Evolutionary conservation across 2,329 filamentous ascomycete species (phyloP), one percentile per base, ranked within the genome.

Genomic region (Pseudopyrenochaeta lycopersici): DNA sequence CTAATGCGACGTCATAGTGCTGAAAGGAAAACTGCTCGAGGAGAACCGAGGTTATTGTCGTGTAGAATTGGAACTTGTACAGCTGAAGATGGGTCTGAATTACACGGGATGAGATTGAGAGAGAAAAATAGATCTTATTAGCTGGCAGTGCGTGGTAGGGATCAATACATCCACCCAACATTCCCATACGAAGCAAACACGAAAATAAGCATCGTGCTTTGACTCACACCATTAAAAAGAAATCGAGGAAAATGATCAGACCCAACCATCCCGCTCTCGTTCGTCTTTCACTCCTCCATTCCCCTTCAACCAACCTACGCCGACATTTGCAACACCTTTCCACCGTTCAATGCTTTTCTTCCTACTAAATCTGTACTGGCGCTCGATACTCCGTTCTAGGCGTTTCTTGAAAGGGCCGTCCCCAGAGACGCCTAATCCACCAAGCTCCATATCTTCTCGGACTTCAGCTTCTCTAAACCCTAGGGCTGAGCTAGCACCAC

Each of bases 401-500:
- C 72, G 58, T 31, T 68, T 61, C 46, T 70, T 70, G 56, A 75
- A 68, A 9, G 64, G 63, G 4, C 57, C 62, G 18, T 72, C 63
- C 2, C 64, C 62, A 5, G 56, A 60, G 1, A 60, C 38, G 15
- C 63, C 66, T 6, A 75, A 20, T 0, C 67, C 67, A 17, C 61
- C 67, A 5, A 74, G 64, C 39, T 74, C 73, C 29, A 73, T 68
- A 33, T 75, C 73, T n/a, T 75, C 73, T 17, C 66, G 55, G 7
- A 75, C 67, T 52, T 75, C 74, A 1, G 72, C 72, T 46, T 76
- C 74, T 32, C 74, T 60, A 52, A 76, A 77, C 1, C 73, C 74
- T 7, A 74, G 55, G 1, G 66, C 61, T 2, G 66, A 70, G n/a
- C 55, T 56, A 15, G 56, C 63, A 30, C 62, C 68, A 12, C 62